Base-by-base conservation (phyloP, 176 grass and related monocot species). In the Ensete glaucum region DNA sequence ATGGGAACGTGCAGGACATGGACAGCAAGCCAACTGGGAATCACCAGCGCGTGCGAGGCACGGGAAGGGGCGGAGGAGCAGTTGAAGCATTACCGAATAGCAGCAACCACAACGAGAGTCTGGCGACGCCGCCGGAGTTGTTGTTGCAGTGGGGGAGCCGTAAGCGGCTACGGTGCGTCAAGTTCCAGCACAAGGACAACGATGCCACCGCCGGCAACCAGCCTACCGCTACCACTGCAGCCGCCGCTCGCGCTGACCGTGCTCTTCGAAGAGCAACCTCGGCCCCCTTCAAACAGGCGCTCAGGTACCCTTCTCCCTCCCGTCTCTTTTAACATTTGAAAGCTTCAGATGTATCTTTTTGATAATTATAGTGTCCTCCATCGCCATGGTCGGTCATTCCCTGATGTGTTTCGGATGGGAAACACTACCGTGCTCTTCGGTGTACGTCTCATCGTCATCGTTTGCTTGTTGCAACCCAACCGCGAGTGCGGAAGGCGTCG, bases 131-230 rank as follows among this genome's bases (percentile, higher is more conserved):
- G 64, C 89, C 89, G 23, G 84, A 90, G 58, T 81, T 81, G 48
- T 83, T 87, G 74, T 72, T 96, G 50, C 77, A 89, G 73, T 96
- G 92, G 92, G 92, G 92, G 24, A 96, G 81, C 73, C 85, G 87
- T 54, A 96, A 85, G 79, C 85, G 87, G 67, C 84, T 91, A 13
- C 82, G 82, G 21, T 89, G 92, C 2, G 85, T 87, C 29, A 96
- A 96, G 71, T 50, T 78, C 0, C 85, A 85, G 0, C 65, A 43
- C 65, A 68, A 68, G 65, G 92, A 88, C 1, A 87, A 88, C 1
- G 83, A 80, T 27, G 86, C 78, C 0, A 69, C 79, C 57, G 81
- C 84, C 15, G 87, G 64, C 1, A 71, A 51, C 0, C 81, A 84
- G 65, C 63, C 81, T 19, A 65, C 85, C 34, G 81, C 62, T 72